Conservation (phyloP, 1,139 yeast species). For the Nakaseomyces kungkrabaensis region DNA sequence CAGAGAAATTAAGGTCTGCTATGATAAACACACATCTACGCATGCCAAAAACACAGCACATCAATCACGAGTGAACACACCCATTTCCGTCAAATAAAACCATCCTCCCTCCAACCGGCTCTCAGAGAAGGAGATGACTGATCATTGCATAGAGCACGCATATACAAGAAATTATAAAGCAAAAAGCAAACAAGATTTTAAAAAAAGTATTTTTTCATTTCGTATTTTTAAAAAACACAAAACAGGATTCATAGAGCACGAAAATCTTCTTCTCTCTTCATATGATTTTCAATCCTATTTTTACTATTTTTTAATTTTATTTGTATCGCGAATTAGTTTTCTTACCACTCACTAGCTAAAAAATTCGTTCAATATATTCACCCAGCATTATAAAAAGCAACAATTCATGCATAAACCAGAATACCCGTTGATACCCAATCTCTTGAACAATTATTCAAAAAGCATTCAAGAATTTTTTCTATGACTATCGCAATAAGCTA, state of each 20-base stretch:
- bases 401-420: not conserved
- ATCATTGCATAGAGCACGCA: not conserved
- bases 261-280: not conserved
- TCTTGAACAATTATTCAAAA: not conserved
- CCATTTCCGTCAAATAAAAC: not conserved
- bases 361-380: too few species aligned
- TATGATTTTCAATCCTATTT: not conserved
- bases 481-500: too few species aligned
- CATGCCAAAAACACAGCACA: not conserved
- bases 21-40: conserved; percentile 38
- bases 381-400: too few species aligned
- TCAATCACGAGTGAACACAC: not conserved
- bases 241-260: too few species aligned
- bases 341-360: too few species aligned
- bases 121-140: not conserved
- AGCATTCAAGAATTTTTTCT: not conserved
- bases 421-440: not conserved
- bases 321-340: too few species aligned
- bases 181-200: not conserved
- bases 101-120: not conserved
- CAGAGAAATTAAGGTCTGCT: conserved; percentile 70
- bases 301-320: too few species aligned
- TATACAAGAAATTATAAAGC: not conserved
- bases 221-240: not conserved
- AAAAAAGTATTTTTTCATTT: not conserved